A percentile compares a stretch with the other conserved stretches of the same genome.
These are phyloP conservation scores for Colletotrichum kahawae DNA, from an alignment of 2,329 filamentous ascomycete species.

Conservation along the genomic window DNA sequence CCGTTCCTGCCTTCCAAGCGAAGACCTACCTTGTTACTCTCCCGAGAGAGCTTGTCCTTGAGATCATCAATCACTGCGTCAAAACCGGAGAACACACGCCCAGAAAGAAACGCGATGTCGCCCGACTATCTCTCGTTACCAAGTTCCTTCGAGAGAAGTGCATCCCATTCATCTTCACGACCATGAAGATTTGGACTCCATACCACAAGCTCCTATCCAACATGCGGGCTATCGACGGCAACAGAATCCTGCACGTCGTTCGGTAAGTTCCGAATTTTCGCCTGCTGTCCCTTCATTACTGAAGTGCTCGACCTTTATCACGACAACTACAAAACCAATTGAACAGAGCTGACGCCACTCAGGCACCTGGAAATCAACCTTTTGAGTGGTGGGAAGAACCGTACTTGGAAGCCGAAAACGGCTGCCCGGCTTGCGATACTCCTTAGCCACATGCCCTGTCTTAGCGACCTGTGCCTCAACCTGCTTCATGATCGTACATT, in stretches of 20 bases:
- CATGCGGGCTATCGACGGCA: rapidly evolving
- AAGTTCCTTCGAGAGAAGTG: not conserved
- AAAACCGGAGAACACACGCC: not conserved
- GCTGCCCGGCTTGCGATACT: rapidly evolving
- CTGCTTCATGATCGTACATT: no score
- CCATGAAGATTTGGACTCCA: rapidly evolving
- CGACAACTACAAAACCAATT: no score
- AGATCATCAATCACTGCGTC: not conserved
- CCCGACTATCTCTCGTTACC: not conserved
- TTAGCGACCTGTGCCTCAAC: not conserved
- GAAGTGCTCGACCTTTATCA: not conserved
- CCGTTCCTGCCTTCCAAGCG: not conserved
- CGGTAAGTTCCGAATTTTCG: not conserved
- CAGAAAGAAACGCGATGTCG: not conserved
- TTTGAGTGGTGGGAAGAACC: not conserved
- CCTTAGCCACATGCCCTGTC: not conserved
- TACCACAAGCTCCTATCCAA: not conserved
- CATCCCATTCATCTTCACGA: not conserved
- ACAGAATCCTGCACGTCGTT: not conserved
- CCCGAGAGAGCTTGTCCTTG: not conserved
- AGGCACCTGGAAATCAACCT: not conserved
- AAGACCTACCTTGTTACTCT: not conserved
- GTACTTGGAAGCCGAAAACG: not conserved
- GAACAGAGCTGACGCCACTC: not conserved
- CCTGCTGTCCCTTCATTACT: not conserved